Percentiles rank a stretch among this genome's conserved stretches.
Evolutionary conservation across 371 early-diverging fungal species (phyloP).

Genomic region (Entomophthora muscae): DNA sequence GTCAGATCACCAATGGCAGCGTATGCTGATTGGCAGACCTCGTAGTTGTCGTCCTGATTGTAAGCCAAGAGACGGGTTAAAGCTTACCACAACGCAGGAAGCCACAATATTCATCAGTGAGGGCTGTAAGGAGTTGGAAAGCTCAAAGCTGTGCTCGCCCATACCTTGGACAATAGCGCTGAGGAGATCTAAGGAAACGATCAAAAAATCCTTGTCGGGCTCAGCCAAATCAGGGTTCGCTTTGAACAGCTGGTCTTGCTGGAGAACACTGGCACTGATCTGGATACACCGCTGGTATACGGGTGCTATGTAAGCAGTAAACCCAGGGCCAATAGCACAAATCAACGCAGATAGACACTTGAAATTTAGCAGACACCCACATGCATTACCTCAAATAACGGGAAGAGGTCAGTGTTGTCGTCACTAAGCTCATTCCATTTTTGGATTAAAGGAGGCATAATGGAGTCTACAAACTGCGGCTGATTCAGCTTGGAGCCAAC

Average conservation of each 20-base stretch:
- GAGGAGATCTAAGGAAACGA: conserved; percentile 85
- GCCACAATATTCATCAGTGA: conserved; percentile 55
- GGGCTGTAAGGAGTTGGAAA: conserved; percentile 52
- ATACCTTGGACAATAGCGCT: conserved; percentile 84
- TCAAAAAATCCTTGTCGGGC: conserved; percentile 84
- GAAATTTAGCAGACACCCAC: background rate
- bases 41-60: conserved; percentile 30
- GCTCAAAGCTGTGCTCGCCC: conserved; percentile 43
- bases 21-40: conserved; percentile 82
- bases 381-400: conserved; percentile 58
- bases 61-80: background rate
- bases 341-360: conserved; percentile 78
- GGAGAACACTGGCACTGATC: conserved; percentile 55
- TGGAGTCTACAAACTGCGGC: conserved; percentile 42
- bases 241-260: conserved; percentile 36
- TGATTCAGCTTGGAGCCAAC: conserved; percentile 64
- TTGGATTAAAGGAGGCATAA: conserved; percentile 71
- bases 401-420: conserved; percentile 71
- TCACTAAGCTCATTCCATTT: conserved; percentile 64
- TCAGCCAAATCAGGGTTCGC: conserved; percentile 39
- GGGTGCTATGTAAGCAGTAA: conserved; percentile 61
- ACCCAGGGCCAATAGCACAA: conserved; percentile 64
- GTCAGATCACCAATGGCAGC: conserved; percentile 88
- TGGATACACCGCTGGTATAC: conserved; percentile 74
- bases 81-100: conserved; percentile 52